Base-by-base conservation (phyloP, 805 yeast species). In the Helenozyma baotianmanensis region DNA sequence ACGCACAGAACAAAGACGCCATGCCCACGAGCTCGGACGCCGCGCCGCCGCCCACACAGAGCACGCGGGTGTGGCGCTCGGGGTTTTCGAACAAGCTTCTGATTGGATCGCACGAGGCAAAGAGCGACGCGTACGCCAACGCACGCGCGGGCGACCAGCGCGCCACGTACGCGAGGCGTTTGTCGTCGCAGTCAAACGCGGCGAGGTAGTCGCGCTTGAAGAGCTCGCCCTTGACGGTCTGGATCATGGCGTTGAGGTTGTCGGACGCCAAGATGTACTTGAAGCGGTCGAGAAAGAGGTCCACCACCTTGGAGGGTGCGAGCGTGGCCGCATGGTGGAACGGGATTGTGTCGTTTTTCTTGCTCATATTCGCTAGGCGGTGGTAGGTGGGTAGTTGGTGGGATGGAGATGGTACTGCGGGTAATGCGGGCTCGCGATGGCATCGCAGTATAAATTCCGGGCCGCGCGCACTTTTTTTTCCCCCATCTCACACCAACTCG, bases 121-220 rank as follows among this genome's bases (percentile, higher is more conserved):
- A 79, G 14, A 87, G 64, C 1, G 87, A 75, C 2, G 82, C 56
- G 52, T 87, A 87, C 1, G 86, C 78, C 28, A 85, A 62, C 0
- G 95, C 80, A 35, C 96, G 63, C 0, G 92, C 76, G 0, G 96
- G 89, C 0, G 92, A 72, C 96, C 96, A 87, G 45, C 96, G 63
- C 14, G 80, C 74, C 13, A 80, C 83, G 49, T 87, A 87, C 0
- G 94, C 95, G 41, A 71, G 72, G 32, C 94, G 65, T 44, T 82
- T 79, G 28, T 64, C 70, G 32, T 72, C 78, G 31, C 62, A 58
- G 35, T 74, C 74, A 53, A 88, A 87, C 1, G 96, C 96, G 9
- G 64, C 60, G 4, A 68, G 36, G 51, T 85, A 87, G 39, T 86
- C 78, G 45, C 96, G 61, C 32, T 84, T 74, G 54, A 63, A 87